Percentiles rank a stretch among this genome's conserved stretches.
These are phyloP conservation scores for Astathelohania contejeani DNA, from an alignment of 371 early-diverging fungal species.

Conservation along the genomic window DNA sequence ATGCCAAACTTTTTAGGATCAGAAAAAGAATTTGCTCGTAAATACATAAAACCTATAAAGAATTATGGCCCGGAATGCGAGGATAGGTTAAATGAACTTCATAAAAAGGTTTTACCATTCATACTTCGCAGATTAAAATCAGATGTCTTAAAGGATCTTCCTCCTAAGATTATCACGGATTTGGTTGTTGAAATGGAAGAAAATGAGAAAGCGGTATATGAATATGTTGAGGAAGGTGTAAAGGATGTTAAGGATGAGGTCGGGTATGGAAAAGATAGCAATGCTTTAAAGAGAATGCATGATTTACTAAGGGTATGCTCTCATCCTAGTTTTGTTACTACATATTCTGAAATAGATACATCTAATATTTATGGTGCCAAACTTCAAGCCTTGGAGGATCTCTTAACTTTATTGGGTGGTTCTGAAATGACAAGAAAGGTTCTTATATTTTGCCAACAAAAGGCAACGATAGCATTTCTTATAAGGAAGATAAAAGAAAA, in stretches of 20 bases:
- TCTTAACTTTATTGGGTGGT: constrained; percentile 64
- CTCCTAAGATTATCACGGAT: constrained; percentile 95
- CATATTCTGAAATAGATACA: constrained; percentile 62
- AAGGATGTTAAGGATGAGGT: not conserved
- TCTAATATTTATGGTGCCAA: constrained; percentile 31
- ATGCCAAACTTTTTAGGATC: constrained; percentile 50
- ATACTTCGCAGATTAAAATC: constrained; percentile 84
- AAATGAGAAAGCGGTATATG: constrained; percentile 66
- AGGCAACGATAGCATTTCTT: constrained; percentile 83
- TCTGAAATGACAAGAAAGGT: constrained; percentile 59
- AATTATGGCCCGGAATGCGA: constrained; percentile 33
- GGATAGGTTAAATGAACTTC: constrained; percentile 64
- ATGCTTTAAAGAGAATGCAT: constrained; percentile 11
- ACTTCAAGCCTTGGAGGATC: constrained; percentile 65
- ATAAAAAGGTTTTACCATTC: constrained; percentile 88
- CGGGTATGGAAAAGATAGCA: constrained; percentile 2
- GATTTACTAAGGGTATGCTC: constrained; percentile 29
- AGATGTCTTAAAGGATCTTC: constrained; percentile 88
- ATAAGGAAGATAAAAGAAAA: constrained; percentile 56
- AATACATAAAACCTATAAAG: constrained; percentile 57
- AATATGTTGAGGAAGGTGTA: not conserved
- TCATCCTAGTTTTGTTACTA: constrained; percentile 60
- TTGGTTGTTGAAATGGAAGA: constrained; percentile 75
- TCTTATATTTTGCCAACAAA: constrained; percentile 84
- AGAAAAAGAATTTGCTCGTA: constrained; percentile 36